A percentile compares a stretch with the other conserved stretches of the same genome.
Conservation (phyloP, 1,284 basidiomycete genomes). For the Sporisorium reilianum region DNA sequence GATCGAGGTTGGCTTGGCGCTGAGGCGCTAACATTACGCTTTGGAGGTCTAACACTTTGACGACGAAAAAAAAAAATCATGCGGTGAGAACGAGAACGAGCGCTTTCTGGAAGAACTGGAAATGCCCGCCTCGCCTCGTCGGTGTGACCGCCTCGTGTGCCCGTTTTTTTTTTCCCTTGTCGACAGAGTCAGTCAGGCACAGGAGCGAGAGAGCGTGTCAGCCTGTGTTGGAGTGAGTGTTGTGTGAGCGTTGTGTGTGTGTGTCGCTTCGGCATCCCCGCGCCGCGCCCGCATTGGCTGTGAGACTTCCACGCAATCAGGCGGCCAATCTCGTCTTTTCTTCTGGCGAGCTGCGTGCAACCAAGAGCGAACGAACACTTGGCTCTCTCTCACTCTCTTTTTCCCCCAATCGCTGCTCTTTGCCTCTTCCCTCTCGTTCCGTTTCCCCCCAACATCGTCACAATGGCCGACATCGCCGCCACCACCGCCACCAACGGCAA, state of each 20-base stretch:
- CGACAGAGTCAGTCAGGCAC: slow-evolving; percentile 1
- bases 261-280: slow-evolving; percentile 1
- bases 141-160: slow-evolving; percentile 11
- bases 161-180: too few species aligned
- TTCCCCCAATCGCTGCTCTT: background rate
- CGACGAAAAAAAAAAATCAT: too few species aligned
- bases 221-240: background rate
- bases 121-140: slow-evolving; percentile 7
- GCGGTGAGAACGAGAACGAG: background rate
- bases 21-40: too few species aligned
- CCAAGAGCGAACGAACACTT: too few species aligned
- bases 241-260: slow-evolving; percentile 10
- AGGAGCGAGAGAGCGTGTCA: background rate
- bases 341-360: background rate
- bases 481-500: slow-evolving; percentile 9
- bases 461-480: slow-evolving; percentile 43
- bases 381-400: background rate
- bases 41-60: background rate
- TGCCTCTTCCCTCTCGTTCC: background rate
- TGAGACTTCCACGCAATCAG: slow-evolving; percentile 29
- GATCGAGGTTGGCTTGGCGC: slow-evolving; percentile 1
- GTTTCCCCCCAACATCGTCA: slow-evolving; percentile 5
- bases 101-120: background rate
- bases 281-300: slow-evolving; percentile 8
- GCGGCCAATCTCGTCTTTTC: background rate